A percentile compares a stretch with the other conserved stretches of the same genome.
phyloP scores from a whole-genome alignment of 2,329 filamentous ascomycete species.

The Mycogone perniciosa region DNA sequence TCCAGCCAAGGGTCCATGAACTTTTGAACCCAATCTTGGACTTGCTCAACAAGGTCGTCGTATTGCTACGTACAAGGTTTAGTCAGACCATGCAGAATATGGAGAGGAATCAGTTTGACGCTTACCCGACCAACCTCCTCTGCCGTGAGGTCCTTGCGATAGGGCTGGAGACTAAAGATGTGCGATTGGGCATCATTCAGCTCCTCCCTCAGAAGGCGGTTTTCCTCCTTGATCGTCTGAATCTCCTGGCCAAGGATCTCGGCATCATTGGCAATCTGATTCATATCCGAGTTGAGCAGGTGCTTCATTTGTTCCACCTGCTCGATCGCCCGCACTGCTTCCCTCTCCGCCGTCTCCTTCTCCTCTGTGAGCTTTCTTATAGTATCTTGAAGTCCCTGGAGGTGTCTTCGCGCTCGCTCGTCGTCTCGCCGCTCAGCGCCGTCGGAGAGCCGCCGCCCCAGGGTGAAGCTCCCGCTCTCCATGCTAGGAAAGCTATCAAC shows the following conservation, averaged over 20 bases:
- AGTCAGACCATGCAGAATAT: too few species aligned
- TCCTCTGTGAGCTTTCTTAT: slow-evolving; percentile 16
- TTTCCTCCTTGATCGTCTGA: slow-evolving; percentile 23
- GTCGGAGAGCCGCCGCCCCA: slow-evolving; percentile 6
- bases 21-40: slow-evolving; percentile 32
- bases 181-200: slow-evolving; percentile 32
- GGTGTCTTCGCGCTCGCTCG: slow-evolving; percentile 1
- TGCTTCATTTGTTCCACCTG: slow-evolving; percentile 21
- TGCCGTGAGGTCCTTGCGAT: slow-evolving; percentile 31
- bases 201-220: slow-evolving; percentile 22
- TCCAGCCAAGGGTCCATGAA: slow-evolving; percentile 28
- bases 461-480: slow-evolving; percentile 7
- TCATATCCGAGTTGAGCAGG: slow-evolving; percentile 18
- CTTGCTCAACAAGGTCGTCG: slow-evolving; percentile 26
- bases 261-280: slow-evolving; percentile 19
- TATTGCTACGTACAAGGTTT: slow-evolving; percentile 25
- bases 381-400: slow-evolving; percentile 15
- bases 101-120: background rate
- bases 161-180: slow-evolving; percentile 37
- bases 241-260: slow-evolving; percentile 18
- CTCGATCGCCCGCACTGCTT: slow-evolving; percentile 21
- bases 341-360: slow-evolving; percentile 27
- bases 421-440: slow-evolving; percentile 1
- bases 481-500: slow-evolving; percentile 6
- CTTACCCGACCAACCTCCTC: slow-evolving; percentile 31